Evolutionary conservation across 1,284 basidiomycete species (phyloP).

Genomic region (Apiotrichum akiyoshidainum): DNA sequence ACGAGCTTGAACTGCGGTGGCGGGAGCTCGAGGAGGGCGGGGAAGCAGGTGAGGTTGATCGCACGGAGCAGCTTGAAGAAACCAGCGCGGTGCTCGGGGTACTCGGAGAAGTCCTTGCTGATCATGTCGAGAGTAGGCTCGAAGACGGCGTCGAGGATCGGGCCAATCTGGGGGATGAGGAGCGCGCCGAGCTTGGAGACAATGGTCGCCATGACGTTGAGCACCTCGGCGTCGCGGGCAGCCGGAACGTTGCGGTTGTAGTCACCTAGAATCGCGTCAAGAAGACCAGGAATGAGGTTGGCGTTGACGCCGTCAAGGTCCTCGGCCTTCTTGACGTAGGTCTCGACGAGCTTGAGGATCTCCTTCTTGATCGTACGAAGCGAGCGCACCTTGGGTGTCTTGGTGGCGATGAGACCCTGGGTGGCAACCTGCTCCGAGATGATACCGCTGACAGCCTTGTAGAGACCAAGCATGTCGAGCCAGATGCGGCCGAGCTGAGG

Average conservation of each 20-base stretch:
- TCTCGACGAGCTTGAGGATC: constrained; percentile 94
- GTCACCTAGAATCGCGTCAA: constrained; percentile 95
- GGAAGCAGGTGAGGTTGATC: constrained; percentile 94
- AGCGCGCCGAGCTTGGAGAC: constrained; percentile 77
- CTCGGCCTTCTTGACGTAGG: constrained; percentile 94
- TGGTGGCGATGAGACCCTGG: constrained; percentile 87
- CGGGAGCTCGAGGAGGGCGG: constrained; percentile 80
- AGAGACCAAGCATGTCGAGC: constrained; percentile 96
- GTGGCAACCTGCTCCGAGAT: constrained; percentile 89
- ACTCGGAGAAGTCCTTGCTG: constrained; percentile 98
- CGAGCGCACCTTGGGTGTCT: constrained; percentile 93
- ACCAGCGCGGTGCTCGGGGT: constrained; percentile 93
- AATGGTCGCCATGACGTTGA: constrained; percentile 98
- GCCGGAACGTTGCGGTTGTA: constrained; percentile 92
- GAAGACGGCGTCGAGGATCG: constrained; percentile 94
- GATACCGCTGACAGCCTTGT: constrained; percentile 96
- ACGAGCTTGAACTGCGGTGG: constrained; percentile 95
- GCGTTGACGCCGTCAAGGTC: constrained; percentile 88
- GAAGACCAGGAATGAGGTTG: constrained; percentile 89
- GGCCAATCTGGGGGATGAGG: constrained; percentile 91
- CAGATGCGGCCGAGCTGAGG: constrained; percentile 96
- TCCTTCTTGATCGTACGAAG: constrained; percentile 98
- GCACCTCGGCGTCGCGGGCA: constrained; percentile 93
- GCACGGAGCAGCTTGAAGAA: constrained; percentile 95
- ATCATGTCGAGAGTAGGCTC: constrained; percentile 99